Base-by-base conservation (phyloP, 2,329 filamentous ascomycete genomes). In the Exutisphaerella laricina region DNA sequence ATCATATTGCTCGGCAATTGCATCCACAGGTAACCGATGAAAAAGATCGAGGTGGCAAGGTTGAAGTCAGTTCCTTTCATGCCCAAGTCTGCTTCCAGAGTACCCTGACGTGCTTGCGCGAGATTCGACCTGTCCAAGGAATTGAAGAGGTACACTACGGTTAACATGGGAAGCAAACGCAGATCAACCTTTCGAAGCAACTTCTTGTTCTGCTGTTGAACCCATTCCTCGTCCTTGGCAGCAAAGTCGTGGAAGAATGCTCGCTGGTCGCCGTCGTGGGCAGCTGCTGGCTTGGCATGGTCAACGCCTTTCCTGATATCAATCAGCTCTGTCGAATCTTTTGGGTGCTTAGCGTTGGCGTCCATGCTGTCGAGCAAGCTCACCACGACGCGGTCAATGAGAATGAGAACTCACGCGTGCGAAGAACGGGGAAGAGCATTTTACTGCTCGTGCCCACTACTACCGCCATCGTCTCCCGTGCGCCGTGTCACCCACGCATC, bases 131-230 rank as follows among this genome's bases (percentile, higher is more conserved):
- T 31, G 54, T 80, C 76, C 12, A 83, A 65, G 61, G 85, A 87
- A 66, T 88, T 87, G 68, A 84, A 72, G 60, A 87, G 84, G 58
- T 85, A 87, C 66, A 87, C 83, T 48, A 86, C 59, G 35, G 86
- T 77, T 46, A 87, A 69, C 66, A 80, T 79, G 0, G 82, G 82
- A 43, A 86, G 68, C 63, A 87, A 45, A 34, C 82, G 75, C 13
- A 72, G 54, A 58, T 88, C 84, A 39, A 88, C 78, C 66, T 87
- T 88, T 51, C 79, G 75, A 59, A 80, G 75, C 53, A 88, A 66
- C 14, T 37, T 39, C 17, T 41, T 45, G 44, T 39, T 46, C 34
- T 42, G 32, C 12, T 39, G 13, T 25, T 37, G 37, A 26, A 39
- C 28, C 45, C 41, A 45, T 45, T 41, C 45, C 26, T 22, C 30